Base-by-base conservation (phyloP, 768 basidiomycete species). In the Mrakia hoshinonis region DNA sequence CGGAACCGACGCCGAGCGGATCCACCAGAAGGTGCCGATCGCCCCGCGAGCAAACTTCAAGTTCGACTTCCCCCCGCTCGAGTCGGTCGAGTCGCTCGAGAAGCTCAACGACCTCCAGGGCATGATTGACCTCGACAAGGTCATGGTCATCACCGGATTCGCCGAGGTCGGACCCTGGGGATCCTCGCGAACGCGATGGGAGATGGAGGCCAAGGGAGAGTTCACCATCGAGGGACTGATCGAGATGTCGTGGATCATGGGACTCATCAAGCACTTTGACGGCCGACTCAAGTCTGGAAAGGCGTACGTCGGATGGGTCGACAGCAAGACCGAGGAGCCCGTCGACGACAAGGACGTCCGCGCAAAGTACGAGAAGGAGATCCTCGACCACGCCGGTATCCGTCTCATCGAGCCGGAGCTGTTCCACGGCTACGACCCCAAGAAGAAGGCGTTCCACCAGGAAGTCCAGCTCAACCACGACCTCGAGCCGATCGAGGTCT, bases 181-280 rank as follows among this genome's bases (percentile, higher is more conserved):
- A 75, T 93, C 91, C 77, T 90, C 95, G 20, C 87, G 96, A 72
- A 99, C 96, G 2, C 87, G 96, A 72, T 99, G 96, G 96, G 96
- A 99, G 82, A 98, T 99, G 93, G 96, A 99, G 79, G 94, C 93
- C 58, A 85, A 87, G 58, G 95, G 96, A n/a, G 88, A 95, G 77
- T 89, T 98, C 80, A 93, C 94, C 1, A 94, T 98, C 76, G 89
- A 96, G 79, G 96, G 96, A 24, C 92, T 91, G 77, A 96, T 99
- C 77, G 96, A 99, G 82, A 95, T 99, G 90, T 94, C 95, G 3
- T 99, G 95, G 94, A 88, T 98, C 81, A 98, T 94, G 91, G 95
- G 96, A 51, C 87, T 86, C 81, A 96, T 98, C 85, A 96, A 94
- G 80, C 93, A 99, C 83, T 95, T 97, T 80, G 91, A 99, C 75